Base-by-base conservation (phyloP, 139 green algal genomes). In the Spirogloea muscicola region DNA sequence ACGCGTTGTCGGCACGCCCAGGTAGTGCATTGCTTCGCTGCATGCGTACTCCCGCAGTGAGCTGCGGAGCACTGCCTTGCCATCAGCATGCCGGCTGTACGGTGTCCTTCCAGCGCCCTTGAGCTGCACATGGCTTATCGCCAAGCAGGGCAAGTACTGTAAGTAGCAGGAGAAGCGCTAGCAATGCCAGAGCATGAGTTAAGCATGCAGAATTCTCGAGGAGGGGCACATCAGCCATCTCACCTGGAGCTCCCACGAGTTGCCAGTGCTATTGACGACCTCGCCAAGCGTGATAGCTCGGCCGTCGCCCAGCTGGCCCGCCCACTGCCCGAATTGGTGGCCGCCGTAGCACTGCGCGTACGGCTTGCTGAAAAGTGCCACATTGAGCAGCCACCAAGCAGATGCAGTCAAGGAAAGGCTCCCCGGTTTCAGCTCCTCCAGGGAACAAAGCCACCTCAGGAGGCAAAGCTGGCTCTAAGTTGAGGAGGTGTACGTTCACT, bases 81-180 rank as follows among this genome's bases (percentile, higher is more conserved):
- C 74, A 27, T 82, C 74, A 21, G 74, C 74, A 9, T 88, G 82
- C 48, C 93, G 84, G 38, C 82, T 91, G 84, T 97, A 97, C 0
- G 93, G 93, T n/a, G 93, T 97, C 58, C 80, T 87, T 21, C 93
- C 93, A 0, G 91, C 93, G 29, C 93, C 93, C 81, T 94, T 97
- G n/a, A 97, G 86, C 87, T 97, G 93, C 66, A 97, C 72, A 90
- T 49, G 94, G 94, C 89, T 92, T 91, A 67, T 94, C 90, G 0
- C 91, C 62, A 5, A 87, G 10, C 10, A 97, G 90, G 29, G 72
- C 5, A 18, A 88, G 84, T 7, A 90, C 91, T 0, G 92, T 96
- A 31, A 49, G 79, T 21, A 96, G 88, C n/a, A 96, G 77, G 43
- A 72, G 83, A 27, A 96, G 81, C 0, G 93, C 91, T 3, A n/a